Conservation (phyloP, 1,284 basidiomycete species). For the Malassezia caprae region DNA sequence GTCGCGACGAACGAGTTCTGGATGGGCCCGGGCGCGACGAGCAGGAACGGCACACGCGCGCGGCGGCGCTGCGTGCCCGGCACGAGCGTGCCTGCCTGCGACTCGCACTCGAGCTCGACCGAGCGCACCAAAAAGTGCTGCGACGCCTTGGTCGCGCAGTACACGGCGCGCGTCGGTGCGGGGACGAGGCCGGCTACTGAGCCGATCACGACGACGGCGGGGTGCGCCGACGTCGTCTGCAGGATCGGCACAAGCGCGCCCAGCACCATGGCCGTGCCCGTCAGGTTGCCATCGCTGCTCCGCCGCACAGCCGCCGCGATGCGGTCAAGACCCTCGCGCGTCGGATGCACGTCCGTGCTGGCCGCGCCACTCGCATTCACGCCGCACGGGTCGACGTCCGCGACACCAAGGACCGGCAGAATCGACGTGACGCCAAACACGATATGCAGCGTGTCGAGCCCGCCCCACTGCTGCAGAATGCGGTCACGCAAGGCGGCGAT, state of each 20-base stretch:
- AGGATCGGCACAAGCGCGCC: conserved; percentile 60
- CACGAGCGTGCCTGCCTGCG: conserved; percentile 25
- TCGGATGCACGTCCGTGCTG: conserved; percentile 53
- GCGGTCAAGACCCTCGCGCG: conserved; percentile 44
- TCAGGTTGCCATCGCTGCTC: conserved; percentile 50
- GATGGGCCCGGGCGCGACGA: conserved; percentile 41
- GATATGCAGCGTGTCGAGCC: conserved; percentile 73
- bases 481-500: conserved; percentile 58
- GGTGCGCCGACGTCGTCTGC: conserved; percentile 58
- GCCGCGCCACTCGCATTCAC: conserved; percentile 53
- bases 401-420: conserved; percentile 64
- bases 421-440: conserved; percentile 76
- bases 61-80: conserved; percentile 12
- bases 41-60: conserved; percentile 30
- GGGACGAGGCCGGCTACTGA: conserved; percentile 70
- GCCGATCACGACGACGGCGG: conserved; percentile 69
- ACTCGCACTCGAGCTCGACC: conserved; percentile 60
- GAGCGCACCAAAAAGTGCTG: conserved; percentile 68
- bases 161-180: conserved; percentile 73
- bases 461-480: conserved; percentile 58
- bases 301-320: conserved; percentile 49
- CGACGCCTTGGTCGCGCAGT: conserved; percentile 72
- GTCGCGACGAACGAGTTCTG: conserved; percentile 28
- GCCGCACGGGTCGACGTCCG: conserved; percentile 55
- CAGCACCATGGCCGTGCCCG: conserved; percentile 52